phyloP scores from a whole-genome alignment of 2,329 filamentous ascomycete species.

The Apiospora saccharicola region DNA sequence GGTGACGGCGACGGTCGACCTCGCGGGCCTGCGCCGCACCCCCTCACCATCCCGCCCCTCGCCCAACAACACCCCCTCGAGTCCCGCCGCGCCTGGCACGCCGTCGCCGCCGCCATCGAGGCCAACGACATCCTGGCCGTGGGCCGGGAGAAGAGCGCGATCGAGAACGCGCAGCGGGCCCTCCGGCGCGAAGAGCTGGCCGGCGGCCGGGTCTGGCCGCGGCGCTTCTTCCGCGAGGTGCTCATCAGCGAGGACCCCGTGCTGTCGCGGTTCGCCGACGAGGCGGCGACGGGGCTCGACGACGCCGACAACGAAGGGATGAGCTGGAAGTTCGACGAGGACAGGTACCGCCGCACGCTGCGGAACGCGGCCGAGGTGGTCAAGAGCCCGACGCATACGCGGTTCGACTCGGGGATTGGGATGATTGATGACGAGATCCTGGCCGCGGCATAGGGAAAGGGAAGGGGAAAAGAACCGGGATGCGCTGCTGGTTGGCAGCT shows the following conservation, averaged over 20 bases:
- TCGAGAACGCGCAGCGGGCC: slow-evolving; percentile 82
- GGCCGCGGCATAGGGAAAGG: background rate
- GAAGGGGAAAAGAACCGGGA: background rate
- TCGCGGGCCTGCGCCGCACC: slow-evolving; percentile 64
- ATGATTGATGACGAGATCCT: slow-evolving; percentile 22
- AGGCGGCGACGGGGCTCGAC: background rate
- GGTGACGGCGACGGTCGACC: slow-evolving; percentile 66
- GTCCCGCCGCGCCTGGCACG: slow-evolving; percentile 85
- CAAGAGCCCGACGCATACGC: slow-evolving; percentile 36
- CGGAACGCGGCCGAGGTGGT: slow-evolving; percentile 30
- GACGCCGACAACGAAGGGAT: slow-evolving; percentile 26
- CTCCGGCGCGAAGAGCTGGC: slow-evolving; percentile 36
- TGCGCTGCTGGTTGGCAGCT: no score
- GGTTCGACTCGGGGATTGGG: slow-evolving; percentile 39
- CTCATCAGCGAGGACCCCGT: slow-evolving; percentile 30
- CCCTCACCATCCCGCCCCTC: slow-evolving; percentile 75
- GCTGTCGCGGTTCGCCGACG: slow-evolving; percentile 30
- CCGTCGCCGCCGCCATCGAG: slow-evolving; percentile 82
- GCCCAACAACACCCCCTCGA: slow-evolving; percentile 87
- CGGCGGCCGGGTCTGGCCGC: slow-evolving; percentile 34
- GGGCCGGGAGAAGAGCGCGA: slow-evolving; percentile 81
- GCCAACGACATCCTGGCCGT: slow-evolving; percentile 86
- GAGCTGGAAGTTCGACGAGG: slow-evolving; percentile 39
- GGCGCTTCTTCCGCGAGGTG: slow-evolving; percentile 35
- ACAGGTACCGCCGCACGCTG: slow-evolving; percentile 33